phyloP scores from a whole-genome alignment of 352 stramenopile genomes.

The Phytopythium delawarense region DNA sequence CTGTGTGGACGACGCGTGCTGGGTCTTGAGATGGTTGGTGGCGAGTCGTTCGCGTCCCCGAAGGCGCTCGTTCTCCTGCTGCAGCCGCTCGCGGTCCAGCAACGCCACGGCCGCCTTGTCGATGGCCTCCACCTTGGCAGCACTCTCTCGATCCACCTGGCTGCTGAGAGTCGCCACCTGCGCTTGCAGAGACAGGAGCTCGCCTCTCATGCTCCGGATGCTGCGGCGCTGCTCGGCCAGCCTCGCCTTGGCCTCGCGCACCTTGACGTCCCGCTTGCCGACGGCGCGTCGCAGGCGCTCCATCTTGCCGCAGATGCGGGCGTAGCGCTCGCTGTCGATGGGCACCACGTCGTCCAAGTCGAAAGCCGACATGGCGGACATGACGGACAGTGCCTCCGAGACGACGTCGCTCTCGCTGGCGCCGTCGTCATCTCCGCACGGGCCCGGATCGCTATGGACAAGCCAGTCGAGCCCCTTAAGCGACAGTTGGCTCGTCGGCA shows the following conservation, averaged over 20 bases:
- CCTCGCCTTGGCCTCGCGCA: constrained; percentile 27
- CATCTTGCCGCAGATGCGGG: constrained; percentile 35
- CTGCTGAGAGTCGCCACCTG: constrained; percentile 12
- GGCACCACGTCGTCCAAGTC: constrained; percentile 16
- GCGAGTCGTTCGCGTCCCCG: constrained; percentile 4
- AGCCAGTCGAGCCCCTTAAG: background rate
- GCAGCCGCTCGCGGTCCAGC: constrained; percentile 19
- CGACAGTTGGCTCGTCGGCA: constrained; percentile 5
- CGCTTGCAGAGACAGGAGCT: constrained; percentile 5
- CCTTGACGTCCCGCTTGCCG: constrained; percentile 25
- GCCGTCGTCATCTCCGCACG: constrained; percentile 9
- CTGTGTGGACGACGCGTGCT: background rate
- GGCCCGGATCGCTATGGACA: background rate
- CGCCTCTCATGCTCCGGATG: constrained; percentile 5
- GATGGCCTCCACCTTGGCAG: constrained; percentile 28
- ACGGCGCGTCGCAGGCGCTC: constrained; percentile 30
- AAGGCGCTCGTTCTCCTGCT: background rate
- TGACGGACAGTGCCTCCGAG: constrained; percentile 19
- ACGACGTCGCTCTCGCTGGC: constrained; percentile 16
- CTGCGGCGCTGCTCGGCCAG: constrained; percentile 13
- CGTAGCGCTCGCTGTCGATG: constrained; percentile 37
- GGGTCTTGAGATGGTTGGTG: constrained; percentile 2
- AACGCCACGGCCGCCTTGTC: constrained; percentile 37
- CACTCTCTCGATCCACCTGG: constrained; percentile 15
- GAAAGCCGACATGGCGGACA: constrained; percentile 18